phyloP scores from a whole-genome alignment of 306 rosid genomes.

The Cucumis cinereus region DNA sequence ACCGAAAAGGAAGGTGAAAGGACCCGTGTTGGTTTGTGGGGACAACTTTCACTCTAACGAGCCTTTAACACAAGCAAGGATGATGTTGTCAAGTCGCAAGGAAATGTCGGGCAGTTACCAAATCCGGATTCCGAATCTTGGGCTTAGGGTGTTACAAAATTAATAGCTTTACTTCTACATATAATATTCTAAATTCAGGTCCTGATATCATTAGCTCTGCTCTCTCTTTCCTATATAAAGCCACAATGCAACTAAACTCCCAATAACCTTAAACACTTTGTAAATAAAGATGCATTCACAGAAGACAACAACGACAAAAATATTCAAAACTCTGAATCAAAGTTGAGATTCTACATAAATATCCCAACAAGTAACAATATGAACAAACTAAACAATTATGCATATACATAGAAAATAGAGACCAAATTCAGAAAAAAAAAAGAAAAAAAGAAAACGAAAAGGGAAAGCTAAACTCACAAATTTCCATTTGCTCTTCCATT shows the following conservation, averaged over 20 bases:
- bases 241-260: background rate
- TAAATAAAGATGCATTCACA: background rate
- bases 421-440: background rate
- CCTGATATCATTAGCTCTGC: background rate
- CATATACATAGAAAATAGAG: background rate
- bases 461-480: constrained; percentile 19
- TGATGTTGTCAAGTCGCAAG: too few species aligned
- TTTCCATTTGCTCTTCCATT: constrained; percentile 35
- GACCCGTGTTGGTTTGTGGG: too few species aligned
- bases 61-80: too few species aligned
- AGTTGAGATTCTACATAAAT: background rate
- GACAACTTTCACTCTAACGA: too few species aligned
- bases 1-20: too few species aligned
- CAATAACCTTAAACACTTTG: background rate
- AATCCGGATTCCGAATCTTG: too few species aligned
- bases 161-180: background rate
- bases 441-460: background rate
- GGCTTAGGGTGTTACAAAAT: too few species aligned
- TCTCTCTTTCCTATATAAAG: background rate
- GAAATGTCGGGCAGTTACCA: too few species aligned
- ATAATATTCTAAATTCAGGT: background rate
- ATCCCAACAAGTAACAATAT: background rate
- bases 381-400: background rate
- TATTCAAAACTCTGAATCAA: background rate
- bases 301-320: background rate